Evolutionary conservation across 2,329 filamentous ascomycete species (phyloP), one percentile per base, ranked within the genome.

Genomic region (Helotiales sp.): DNA sequence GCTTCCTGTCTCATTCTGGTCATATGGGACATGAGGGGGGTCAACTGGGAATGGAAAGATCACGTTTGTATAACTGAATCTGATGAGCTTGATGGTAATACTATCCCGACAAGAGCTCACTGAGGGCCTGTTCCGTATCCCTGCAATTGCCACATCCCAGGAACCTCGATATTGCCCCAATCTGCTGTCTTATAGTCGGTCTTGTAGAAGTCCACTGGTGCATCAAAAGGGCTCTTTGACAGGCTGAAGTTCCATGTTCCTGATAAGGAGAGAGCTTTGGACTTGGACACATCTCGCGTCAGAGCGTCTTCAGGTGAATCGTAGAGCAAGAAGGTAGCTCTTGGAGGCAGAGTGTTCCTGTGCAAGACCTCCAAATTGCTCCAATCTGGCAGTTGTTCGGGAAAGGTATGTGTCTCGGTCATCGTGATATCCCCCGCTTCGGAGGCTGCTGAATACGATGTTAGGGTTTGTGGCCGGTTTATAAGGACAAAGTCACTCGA

Each of bases 301-400:
- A 85, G 69, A 1, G 83, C 82, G 66, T 81, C 77, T 1, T 73
- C 66, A 57, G 80, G 77, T 13, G 68, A 75, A 34, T 75, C 66
- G 65, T 82, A 85, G 25, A 81, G 71, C 67, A 80, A 79, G 66
- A 85, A 87, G 63, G 81, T 75, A 49, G 81, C 79, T 55, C 84
- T 78, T 4, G 82, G 79, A 8, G 80, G 74, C 5, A 87, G 74
- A 1, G 81, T 83, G 63, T 85, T 85, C 62, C 78, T 80, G 67
- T 86, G 85, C 15, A 87, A 75, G 29, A 87, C 74, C 3, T 76
- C 67, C 56, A 85, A 76, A 63, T 87, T 87, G 69, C 77, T 83
- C 82, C 83, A 87, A 67, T 87, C 83, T 0, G 83, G 83, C 5
- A 71, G 49, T 8, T 64, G 56, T 8, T 68, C 59, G 1, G 74